A percentile compares a stretch with the other conserved stretches of the same genome.
Evolutionary conservation across 2,329 filamentous ascomycete genomes (phyloP).

Genomic region (Juglanconis juglandina): DNA sequence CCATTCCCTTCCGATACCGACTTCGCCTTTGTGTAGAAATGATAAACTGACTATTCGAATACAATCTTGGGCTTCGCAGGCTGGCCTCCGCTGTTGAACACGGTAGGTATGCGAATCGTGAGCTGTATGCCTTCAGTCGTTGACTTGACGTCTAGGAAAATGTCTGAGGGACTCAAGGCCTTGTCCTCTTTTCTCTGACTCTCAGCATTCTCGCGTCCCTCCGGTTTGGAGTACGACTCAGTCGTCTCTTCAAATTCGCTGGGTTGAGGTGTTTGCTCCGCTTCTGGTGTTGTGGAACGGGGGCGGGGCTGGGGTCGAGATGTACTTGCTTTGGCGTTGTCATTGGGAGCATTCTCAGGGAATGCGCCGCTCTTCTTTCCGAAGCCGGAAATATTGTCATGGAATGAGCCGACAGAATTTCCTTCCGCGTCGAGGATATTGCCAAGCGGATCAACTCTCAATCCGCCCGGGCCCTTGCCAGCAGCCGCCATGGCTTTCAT

Average conservation of each 20-base stretch:
- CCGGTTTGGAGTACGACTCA: constrained; percentile 25
- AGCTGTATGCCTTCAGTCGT: constrained; percentile 56
- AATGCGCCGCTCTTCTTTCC: constrained; percentile 26
- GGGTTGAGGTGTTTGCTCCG: constrained; percentile 16
- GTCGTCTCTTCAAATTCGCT: constrained; percentile 24
- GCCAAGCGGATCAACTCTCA: constrained; percentile 41
- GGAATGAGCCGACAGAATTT: constrained; percentile 46
- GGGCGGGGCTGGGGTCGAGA: constrained; percentile 3
- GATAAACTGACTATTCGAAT: constrained; percentile 23
- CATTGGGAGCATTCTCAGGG: constrained; percentile 19
- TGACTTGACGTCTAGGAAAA: constrained; percentile 56
- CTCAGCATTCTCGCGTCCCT: constrained; percentile 32
- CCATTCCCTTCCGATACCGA: not conserved
- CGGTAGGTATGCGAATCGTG: constrained; percentile 55
- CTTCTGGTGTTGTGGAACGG: constrained; percentile 13
- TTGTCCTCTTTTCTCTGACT: constrained; percentile 35
- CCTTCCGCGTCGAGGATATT: constrained; percentile 45
- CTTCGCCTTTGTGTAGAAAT: no score
- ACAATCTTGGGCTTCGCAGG: constrained; percentile 29
- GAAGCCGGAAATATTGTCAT: constrained; percentile 36
- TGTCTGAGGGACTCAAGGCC: constrained; percentile 43
- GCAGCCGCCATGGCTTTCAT: constrained; percentile 23
- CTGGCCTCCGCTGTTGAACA: constrained; percentile 41
- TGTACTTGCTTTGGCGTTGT: constrained; percentile 22
- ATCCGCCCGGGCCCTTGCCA: constrained; percentile 28